Conservation (phyloP, 1,139 yeast genomes). For the Lizanozyma gosingica region DNA sequence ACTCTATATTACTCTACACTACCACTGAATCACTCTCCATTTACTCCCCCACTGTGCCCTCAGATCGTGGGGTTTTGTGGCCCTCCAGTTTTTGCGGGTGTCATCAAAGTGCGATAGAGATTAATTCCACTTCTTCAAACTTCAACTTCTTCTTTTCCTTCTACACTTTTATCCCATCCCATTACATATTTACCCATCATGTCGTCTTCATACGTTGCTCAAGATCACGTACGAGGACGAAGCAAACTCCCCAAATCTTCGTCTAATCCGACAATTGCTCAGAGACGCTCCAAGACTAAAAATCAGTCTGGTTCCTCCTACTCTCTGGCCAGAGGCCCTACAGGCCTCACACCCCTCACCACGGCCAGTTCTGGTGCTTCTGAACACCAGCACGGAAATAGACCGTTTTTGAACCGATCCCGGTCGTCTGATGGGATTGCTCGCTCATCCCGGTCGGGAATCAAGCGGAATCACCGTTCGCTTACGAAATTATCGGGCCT, state of each 20-base stretch:
- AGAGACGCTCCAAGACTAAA: neutral
- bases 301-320: neutral
- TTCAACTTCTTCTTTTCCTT: too few relatives aligned
- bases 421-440: neutral
- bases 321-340: neutral
- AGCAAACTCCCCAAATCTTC: neutral
- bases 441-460: neutral
- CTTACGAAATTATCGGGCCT: neutral
- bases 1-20: too few relatives aligned
- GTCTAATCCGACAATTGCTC: neutral
- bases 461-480: neutral
- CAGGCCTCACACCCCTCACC: neutral
- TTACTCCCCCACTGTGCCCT: too few relatives aligned
- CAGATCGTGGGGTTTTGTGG: too few relatives aligned
- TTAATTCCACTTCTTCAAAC: too few relatives aligned
- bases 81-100: too few relatives aligned
- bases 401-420: neutral
- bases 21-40: too few relatives aligned
- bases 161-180: too few relatives aligned
- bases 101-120: too few relatives aligned
- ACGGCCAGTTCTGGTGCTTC: neutral
- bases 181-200: too few relatives aligned
- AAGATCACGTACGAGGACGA: neutral
- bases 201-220: neutral
- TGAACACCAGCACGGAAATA: neutral